Conservation (phyloP, 306 rosid species). For the Boehmeria nivea region DNA sequence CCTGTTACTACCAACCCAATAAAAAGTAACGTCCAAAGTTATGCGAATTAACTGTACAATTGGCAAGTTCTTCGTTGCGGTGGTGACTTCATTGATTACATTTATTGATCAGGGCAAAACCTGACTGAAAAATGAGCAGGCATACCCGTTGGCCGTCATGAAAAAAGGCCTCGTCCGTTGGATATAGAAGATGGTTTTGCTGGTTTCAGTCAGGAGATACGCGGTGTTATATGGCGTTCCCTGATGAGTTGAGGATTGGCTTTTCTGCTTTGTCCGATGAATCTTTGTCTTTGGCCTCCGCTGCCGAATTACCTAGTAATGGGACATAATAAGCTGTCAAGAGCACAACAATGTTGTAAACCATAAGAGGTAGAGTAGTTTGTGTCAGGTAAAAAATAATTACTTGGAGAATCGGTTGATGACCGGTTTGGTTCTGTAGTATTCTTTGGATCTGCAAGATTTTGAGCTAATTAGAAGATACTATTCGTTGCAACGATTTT, state of each 20-base stretch:
- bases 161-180: too few relatives aligned
- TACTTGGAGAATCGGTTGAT: slow-evolving; percentile 62
- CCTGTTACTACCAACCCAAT: too few relatives aligned
- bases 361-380: background rate
- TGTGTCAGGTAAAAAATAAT: slow-evolving; percentile 7
- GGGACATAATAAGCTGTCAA: slow-evolving; percentile 20
- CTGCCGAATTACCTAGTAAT: slow-evolving; percentile 53
- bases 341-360: too few relatives aligned
- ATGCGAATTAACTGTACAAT: slow-evolving; percentile 28
- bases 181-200: too few relatives aligned
- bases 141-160: slow-evolving; percentile 28
- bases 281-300: slow-evolving; percentile 36
- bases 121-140: too few relatives aligned
- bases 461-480: slow-evolving; percentile 11
- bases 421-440: slow-evolving; percentile 31
- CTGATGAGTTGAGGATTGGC: slow-evolving; percentile 21
- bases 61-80: too few relatives aligned
- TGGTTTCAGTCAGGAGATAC: too few relatives aligned
- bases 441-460: slow-evolving; percentile 33
- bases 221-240: too few relatives aligned
- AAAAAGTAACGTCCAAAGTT: too few relatives aligned
- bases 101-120: too few relatives aligned
- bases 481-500: background rate
- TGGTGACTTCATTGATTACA: too few relatives aligned
- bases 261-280: slow-evolving; percentile 21